Evolutionary conservation across 805 yeast genomes (phyloP), one percentile per base, ranked within the genome.

Genomic region (Millerago galiae): DNA sequence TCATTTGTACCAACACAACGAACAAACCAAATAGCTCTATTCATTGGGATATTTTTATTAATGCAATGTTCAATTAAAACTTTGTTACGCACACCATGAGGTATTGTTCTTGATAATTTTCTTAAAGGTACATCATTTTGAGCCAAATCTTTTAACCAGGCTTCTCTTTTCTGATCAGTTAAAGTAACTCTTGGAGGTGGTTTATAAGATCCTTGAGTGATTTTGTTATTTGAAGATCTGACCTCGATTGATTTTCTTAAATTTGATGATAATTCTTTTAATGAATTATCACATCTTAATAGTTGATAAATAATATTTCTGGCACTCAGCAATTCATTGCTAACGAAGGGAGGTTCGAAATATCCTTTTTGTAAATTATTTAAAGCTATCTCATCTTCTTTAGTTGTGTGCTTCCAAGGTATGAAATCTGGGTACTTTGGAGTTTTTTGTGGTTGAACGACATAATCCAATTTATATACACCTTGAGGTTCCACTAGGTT

Each of bases 141-240:
- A 3, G 93, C 86, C 40, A 91, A 68, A 54, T 88, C 95, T 40
- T 73, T 74, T 37, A 91, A 66, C 99, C 99, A 91, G 2, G 79
- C 68, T 47, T 87, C 96, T 45, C 82, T 74, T 58, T 86, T 85
- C 55, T 81, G 83, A 46, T 90, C 95, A 0, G 97, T 90, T 26
- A 91, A 62, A 0, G 96, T 91, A 24, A 91, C 95, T 48, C 96
- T 68, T 11, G 95, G 90, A 1, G 95, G 95, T 6, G 91, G 85
- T 48, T 77, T 81, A 64, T 79, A 86, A 6, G 78, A 69, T 3
- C 81, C 67, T 10, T 72, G 63, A 3, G 63, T 59, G 12, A 79
- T 65, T 35, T 68, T 65, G 52, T 73, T 74, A 44, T 68, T 58
- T 17, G 65, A 57, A 24, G 70, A 65, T 29, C 82, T 66, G 34